Evolutionary conservation across 108 stramenopile species (phyloP), one percentile per base, ranked within the genome.

Genomic region (Stephanodiscus triporus): DNA sequence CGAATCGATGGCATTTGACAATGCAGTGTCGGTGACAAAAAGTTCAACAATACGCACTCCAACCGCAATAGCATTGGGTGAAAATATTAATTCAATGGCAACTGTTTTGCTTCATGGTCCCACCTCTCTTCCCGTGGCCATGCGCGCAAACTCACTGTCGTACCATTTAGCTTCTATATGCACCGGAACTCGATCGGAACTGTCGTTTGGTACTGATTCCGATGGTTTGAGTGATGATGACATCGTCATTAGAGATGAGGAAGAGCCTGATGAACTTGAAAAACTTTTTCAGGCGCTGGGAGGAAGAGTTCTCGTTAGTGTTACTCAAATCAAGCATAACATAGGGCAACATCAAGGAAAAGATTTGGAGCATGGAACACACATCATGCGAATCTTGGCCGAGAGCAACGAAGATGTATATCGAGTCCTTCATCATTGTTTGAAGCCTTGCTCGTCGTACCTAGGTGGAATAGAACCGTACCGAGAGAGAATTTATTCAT

Each of bases 361-460:
- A 14, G 27, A 42, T 24, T 47, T 67, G 19, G 27, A 50, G 17
- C n/a, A 55, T 29, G 42, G 59, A 43, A 70, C 75, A 54, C 75
- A 81, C 30, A 38, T 81, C 58, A 75, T 65, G 6, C 64, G 80
- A 48, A 71, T 81, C 56, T 63, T 76, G 13, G 80, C 59, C 6
- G 64, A 64, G 40, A 66, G 69, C 61, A 81, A 81, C 37, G 80
- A 81, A 61, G 80, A 81, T 53, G 47, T 76, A 32, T 81, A 81
- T 71, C 61, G 80, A 17, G 30, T 71, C 40, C 80, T 81, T 10
- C 72, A 81, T 59, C 64, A 51, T 45, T 71, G 68, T 37, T 65
- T 81, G 70, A 76, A 71, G 23, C 69, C 61, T n/a, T 76, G 75
- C 40, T 70, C 77, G 56, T 23, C 47, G 27, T 32, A 76, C 38